Conservation (phyloP, 306 rosid species). For the Prunus davidiana region DNA sequence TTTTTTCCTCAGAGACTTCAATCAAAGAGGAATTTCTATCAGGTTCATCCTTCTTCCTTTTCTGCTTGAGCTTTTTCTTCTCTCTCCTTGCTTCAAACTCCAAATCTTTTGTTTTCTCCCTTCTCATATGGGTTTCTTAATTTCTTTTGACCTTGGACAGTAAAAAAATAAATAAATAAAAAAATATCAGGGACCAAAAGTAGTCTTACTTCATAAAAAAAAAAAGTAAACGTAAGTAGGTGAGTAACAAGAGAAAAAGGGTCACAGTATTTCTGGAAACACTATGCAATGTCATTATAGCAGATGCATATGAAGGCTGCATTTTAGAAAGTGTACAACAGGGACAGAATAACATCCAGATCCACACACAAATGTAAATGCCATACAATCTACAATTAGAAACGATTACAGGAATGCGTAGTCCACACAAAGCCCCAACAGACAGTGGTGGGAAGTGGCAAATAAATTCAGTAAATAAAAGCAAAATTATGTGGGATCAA, state of each 20-base stretch:
- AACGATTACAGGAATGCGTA: neutral
- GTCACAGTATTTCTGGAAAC: neutral
- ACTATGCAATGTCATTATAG: neutral
- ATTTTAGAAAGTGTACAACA: neutral
- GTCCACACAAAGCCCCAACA: neutral
- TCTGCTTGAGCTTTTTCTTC: slow-evolving; percentile 1
- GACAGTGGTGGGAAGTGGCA: too few relatives aligned
- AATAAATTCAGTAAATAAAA: too few relatives aligned
- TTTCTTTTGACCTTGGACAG: neutral
- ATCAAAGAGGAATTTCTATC: neutral
- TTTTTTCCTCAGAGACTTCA: neutral
- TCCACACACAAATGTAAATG: neutral
- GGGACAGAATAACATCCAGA: neutral
- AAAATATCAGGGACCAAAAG: neutral
- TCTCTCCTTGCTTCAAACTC: slow-evolving; percentile 2
- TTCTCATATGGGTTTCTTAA: neutral
- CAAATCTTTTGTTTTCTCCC: neutral
- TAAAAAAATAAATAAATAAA: fast-evolving
- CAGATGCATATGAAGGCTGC: neutral
- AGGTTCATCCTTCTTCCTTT: slow-evolving; percentile 1
- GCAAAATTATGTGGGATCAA: neutral
- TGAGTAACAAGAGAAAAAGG: neutral
- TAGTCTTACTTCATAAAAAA: neutral
- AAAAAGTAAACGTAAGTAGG: neutral
- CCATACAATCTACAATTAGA: neutral